Evolutionary conservation across 441 rosid genomes (phyloP), one percentile per base, ranked within the genome.

Genomic region (Arabidopsis hybrid): DNA sequence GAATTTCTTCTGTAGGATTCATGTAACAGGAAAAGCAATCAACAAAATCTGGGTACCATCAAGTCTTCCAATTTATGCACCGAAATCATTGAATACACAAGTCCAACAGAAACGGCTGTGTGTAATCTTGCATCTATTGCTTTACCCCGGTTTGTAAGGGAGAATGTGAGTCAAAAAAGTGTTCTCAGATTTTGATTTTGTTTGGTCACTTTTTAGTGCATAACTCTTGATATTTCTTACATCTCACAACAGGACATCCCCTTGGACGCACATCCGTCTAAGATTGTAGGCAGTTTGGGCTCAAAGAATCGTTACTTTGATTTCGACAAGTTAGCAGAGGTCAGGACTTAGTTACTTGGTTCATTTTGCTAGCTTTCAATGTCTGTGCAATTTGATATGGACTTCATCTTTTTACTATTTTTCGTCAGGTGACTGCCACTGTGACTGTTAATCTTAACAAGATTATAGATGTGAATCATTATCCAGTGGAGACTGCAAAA

Each of bases 401-500:
- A 65, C 36, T 21, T 13, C 2, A 12, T 46, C 31, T 67, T 12
- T 31, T 36, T 7, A 3, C 55, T 71, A 29, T 59, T 31, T 45
- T 65, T 60, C 13, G 14, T 52, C 85, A 94, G 97, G 91, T 94
- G 62, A 86, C 97, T 60, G 81, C 84, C 59, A 84, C 88, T 12
- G 87, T 92, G 66, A 88, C 99, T 13, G 47, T 60, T 8, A 94
- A 94, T 79, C 92, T 94, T 21, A 92, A 94, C 83, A 94, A 87
- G 82, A 89, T 94, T 12, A 92, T 94, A 67, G 89, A 94, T 81
- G 91, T 90, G 58, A 94, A 89, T 79, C 82, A 84, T 81, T 94
- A 94, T 74, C 99, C 97, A 50, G 91, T 89, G 78, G 99, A 94
- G 77, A 87, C 86, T 64, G 99, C 99, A 51, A 87, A 45, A 76